These are phyloP conservation scores for Meyerozyma sp. DNA, from an alignment of 1,139 yeast genomes.

Conservation along the genomic window DNA sequence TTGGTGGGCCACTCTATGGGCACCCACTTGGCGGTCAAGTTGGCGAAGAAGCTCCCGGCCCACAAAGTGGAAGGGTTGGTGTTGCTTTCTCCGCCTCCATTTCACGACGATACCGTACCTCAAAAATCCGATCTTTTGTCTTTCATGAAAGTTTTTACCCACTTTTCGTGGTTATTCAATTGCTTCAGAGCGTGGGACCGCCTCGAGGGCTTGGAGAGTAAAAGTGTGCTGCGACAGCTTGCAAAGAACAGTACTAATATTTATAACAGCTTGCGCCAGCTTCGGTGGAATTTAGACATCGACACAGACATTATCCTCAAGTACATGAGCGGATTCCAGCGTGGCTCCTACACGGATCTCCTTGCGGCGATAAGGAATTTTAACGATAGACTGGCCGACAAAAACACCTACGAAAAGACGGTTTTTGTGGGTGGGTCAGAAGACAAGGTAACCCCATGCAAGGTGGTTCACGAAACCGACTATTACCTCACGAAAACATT, in stretches of 20 bases:
- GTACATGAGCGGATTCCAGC: constrained; percentile 46
- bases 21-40: constrained; percentile 46
- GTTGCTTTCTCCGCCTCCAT: constrained; percentile 52
- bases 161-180: constrained; percentile 50
- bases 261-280: constrained; percentile 50
- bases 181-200: constrained; percentile 57
- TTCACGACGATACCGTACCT: constrained; percentile 24
- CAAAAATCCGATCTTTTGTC: constrained; percentile 3
- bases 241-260: constrained; percentile 22
- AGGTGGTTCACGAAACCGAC: constrained; percentile 21
- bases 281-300: constrained; percentile 69
- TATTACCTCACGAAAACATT: constrained; percentile 20
- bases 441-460: constrained; percentile 52
- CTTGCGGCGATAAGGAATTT: constrained; percentile 30
- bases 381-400: constrained; percentile 27
- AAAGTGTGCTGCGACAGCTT: constrained; percentile 53
- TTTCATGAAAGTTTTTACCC: constrained; percentile 18
- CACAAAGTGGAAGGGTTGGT: constrained; percentile 41
- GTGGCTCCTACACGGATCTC: constrained; percentile 42
- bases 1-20: constrained; percentile 79
- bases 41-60: constrained; percentile 39
- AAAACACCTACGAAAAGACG: constrained; percentile 34
- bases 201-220: constrained; percentile 54
- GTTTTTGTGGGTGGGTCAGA: constrained; percentile 53
- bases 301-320: constrained; percentile 49